These are phyloP conservation scores for Penicillium simplicissimum DNA, from an alignment of 495 filamentous ascomycete genomes.

Conservation along the genomic window DNA sequence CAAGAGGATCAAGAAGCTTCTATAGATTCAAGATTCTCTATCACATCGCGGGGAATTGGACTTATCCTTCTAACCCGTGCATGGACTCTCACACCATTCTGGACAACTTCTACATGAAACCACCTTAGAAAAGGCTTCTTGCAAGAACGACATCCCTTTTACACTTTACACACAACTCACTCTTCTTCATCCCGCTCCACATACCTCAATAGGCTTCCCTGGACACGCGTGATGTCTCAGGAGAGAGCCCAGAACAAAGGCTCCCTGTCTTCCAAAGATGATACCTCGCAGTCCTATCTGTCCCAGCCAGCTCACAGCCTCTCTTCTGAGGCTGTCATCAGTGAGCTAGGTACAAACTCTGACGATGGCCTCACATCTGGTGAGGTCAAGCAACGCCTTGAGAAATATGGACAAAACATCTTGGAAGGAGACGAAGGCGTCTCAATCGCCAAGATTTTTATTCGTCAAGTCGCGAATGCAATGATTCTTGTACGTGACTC, in stretches of 20 bases:
- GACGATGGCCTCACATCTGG: constrained; percentile 59
- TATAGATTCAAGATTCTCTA: constrained; percentile 8
- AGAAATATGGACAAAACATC: constrained; percentile 61
- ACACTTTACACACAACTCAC: not conserved
- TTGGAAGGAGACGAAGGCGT: constrained; percentile 61
- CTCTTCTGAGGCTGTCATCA: constrained; percentile 50
- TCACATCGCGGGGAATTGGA: constrained; percentile 12
- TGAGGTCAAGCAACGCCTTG: constrained; percentile 57
- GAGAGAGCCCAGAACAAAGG: constrained; percentile 39
- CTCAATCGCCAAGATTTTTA: constrained; percentile 56
- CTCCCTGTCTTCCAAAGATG: constrained; percentile 29
- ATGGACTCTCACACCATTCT: constrained; percentile 42
- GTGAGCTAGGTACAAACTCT: constrained; percentile 58
- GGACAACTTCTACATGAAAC: constrained; percentile 41
- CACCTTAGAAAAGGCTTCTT: constrained; percentile 32
- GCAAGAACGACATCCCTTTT: constrained; percentile 23
- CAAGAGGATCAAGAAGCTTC: constrained; percentile 8
- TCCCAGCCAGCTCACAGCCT: constrained; percentile 67
- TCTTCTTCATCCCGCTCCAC: not conserved
- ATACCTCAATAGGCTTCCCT: not conserved
- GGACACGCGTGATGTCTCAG: constrained; percentile 44
- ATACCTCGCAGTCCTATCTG: constrained; percentile 32
- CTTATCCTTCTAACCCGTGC: constrained; percentile 16
- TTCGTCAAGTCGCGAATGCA: constrained; percentile 65
- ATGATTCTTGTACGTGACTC: constrained; percentile 57